Evolutionary conservation across 2,329 filamentous ascomycete genomes (phyloP), one percentile per base, ranked within the genome.

Genomic region (Rhytidhysteron rufulum): DNA sequence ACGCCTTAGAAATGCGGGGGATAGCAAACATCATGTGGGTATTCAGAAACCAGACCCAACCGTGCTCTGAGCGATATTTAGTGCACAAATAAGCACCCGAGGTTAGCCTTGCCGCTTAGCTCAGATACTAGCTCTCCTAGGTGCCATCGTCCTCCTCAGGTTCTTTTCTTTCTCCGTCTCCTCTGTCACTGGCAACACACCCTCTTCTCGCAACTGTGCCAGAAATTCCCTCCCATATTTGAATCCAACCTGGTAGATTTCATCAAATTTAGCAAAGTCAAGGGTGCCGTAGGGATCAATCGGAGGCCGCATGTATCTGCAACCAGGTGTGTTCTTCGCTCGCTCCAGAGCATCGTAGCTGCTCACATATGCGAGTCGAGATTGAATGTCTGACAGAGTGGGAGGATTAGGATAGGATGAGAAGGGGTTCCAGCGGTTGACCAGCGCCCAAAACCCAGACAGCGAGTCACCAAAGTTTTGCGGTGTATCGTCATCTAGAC

Each of bases 341-440:
- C 90, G 79, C 66, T 98, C 93, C 19, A 98, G 74, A 19, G 93
- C 93, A 63, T 97, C 93, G 10, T 96, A 88, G 40, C 86, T 94
- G 4, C 86, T 93, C 34, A 98, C 93, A 58, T 98, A 98, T 0
- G 93, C 93, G 5, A 98, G 76, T 2, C 93, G 79, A 5, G 88
- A 91, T 69, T 98, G 94, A 46, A 98, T 98, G 66, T 98, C 93
- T 0, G 88, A 89, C 9, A 98, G 72, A 0, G 93, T 97, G 0
- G 93, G 93, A 6, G 93, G 93, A 54, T 98, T 98, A 1, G 93
- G 86, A 45, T 83, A 82, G 2, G 79, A 76, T 1, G 88, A 94
- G 63, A 98, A 90, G 0, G 93, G 91, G 54, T 98, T 98, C 93
- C 93, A 98, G 33, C 94, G 81, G 63, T 98, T 98, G 57, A 91